phyloP scores from a whole-genome alignment of 108 stramenopile genomes.

The Skeletonema marinoi region DNA sequence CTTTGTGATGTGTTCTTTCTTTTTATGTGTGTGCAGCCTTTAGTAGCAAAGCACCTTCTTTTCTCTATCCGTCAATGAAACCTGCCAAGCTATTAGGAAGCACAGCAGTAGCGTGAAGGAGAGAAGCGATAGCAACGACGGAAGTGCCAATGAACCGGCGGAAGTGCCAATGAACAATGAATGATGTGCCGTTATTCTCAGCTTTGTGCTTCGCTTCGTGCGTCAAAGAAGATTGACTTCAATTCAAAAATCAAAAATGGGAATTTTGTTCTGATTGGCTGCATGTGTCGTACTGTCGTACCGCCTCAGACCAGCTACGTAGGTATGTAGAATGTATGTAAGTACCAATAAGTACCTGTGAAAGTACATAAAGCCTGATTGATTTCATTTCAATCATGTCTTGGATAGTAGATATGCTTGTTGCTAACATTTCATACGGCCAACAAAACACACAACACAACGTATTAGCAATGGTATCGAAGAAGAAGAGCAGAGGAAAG shows the following conservation, averaged over 20 bases:
- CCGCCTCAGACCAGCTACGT: no score
- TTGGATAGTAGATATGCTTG: no score
- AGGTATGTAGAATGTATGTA: no score
- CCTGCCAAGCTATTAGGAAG: not conserved
- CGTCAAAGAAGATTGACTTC: not conserved
- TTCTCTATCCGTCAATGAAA: not conserved
- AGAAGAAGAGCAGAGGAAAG: not conserved
- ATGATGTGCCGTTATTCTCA: not conserved
- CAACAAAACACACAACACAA: not conserved
- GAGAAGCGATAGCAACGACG: not conserved
- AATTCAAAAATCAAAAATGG: not conserved
- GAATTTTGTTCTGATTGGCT: not conserved
- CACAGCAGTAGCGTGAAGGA: not conserved
- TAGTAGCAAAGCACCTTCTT: not conserved
- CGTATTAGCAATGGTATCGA: not conserved
- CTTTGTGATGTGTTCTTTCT: not conserved
- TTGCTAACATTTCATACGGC: not conserved
- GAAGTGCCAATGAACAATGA: constrained; percentile 1
- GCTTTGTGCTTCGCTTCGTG: no score
- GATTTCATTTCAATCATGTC: no score
- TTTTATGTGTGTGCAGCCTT: not conserved
- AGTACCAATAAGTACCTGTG: no score
- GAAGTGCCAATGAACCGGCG: not conserved
- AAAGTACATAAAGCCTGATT: no score
- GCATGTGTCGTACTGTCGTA: not conserved